Evolutionary conservation across 495 filamentous ascomycete species (phyloP).

Genomic region (Penicillium tannophilum): DNA sequence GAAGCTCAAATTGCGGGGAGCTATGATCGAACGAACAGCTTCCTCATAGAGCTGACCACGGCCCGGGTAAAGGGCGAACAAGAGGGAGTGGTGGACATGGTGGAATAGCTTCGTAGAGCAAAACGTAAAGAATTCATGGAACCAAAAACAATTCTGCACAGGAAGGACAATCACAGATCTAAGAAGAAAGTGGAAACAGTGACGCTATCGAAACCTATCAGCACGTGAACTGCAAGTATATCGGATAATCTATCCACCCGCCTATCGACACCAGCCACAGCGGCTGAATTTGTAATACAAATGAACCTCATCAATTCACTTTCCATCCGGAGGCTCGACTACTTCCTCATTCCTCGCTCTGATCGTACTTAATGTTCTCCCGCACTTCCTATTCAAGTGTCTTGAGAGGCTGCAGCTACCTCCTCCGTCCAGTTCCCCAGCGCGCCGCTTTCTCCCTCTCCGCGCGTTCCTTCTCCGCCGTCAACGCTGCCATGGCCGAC

Average conservation of each 20-base stretch:
- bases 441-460: slow-evolving; percentile 41
- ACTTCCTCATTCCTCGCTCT: background rate
- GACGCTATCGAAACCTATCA: slow-evolving; percentile 10
- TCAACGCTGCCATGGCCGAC: slow-evolving; percentile 49
- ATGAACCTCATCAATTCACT: slow-evolving; percentile 3
- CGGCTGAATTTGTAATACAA: slow-evolving; percentile 9
- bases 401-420: slow-evolving; percentile 49
- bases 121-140: slow-evolving; percentile 30
- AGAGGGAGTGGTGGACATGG: slow-evolving; percentile 34
- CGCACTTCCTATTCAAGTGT: slow-evolving; percentile 36
- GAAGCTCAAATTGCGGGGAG: slow-evolving; percentile 20
- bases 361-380: slow-evolving; percentile 45
- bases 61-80: slow-evolving; percentile 72
- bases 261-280: slow-evolving; percentile 10
- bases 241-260: slow-evolving; percentile 1
- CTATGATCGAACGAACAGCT: slow-evolving; percentile 62
- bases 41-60: slow-evolving; percentile 79
- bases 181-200: slow-evolving; percentile 6
- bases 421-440: slow-evolving; percentile 33
- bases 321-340: background rate
- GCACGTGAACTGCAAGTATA: slow-evolving; percentile 3
- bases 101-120: slow-evolving; percentile 29
- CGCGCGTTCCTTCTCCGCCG: slow-evolving; percentile 41
- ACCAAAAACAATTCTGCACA: background rate
- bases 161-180: slow-evolving; percentile 4